phyloP scores from a whole-genome alignment of 768 basidiomycete genomes.

The Holtermannia corniformis region DNA sequence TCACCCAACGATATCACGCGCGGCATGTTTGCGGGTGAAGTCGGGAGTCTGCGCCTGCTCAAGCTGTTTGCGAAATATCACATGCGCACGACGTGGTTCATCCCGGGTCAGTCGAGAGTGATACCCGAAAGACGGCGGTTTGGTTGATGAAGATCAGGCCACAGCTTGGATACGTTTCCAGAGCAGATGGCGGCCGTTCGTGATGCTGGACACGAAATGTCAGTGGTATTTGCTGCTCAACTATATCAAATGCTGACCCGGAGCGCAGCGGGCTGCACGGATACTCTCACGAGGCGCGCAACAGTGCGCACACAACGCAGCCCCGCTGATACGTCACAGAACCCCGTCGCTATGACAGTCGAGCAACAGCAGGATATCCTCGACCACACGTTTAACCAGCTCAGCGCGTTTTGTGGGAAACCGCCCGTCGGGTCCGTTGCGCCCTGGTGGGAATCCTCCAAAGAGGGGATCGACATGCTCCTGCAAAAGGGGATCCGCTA shows the following conservation, averaged over 20 bases:
- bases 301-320: constrained; percentile 21
- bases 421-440: constrained; percentile 46
- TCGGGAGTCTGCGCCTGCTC: constrained; percentile 58
- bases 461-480: constrained; percentile 55
- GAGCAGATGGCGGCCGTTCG: constrained; percentile 59
- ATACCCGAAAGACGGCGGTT: neutral
- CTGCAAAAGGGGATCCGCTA: constrained; percentile 67
- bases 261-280: constrained; percentile 55
- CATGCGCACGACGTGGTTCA: constrained; percentile 66
- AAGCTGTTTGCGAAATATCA: constrained; percentile 63
- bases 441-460: constrained; percentile 72
- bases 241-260: neutral
- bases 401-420: constrained; percentile 54
- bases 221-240: constrained; percentile 3
- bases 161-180: constrained; percentile 66
- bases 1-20: constrained; percentile 60
- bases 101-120: constrained; percentile 48
- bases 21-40: constrained; percentile 67
- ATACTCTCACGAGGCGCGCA: constrained; percentile 56
- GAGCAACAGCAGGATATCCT: constrained; percentile 65
- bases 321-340: constrained; percentile 35
- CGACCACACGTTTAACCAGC: constrained; percentile 55
- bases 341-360: constrained; percentile 52
- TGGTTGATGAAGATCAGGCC: constrained; percentile 49
- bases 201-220: constrained; percentile 65